Evolutionary conservation across 2,329 filamentous ascomycete species (phyloP).

Genomic region (Pseudogymnoascus sp.): DNA sequence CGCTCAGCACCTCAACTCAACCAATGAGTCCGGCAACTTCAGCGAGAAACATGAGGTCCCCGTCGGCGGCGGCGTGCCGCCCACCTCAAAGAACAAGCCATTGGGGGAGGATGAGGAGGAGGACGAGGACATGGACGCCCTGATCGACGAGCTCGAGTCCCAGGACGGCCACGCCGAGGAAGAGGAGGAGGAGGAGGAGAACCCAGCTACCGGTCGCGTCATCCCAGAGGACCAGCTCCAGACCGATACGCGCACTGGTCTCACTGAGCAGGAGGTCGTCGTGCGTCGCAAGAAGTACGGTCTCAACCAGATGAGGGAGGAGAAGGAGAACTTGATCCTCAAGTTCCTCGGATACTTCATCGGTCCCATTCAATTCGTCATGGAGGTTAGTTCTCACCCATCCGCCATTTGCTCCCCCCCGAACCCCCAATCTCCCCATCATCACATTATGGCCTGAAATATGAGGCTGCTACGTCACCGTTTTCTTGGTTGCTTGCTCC

Average conservation of each 20-base stretch:
- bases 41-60: constrained; percentile 48
- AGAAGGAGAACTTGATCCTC: constrained; percentile 74
- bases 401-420: neutral
- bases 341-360: constrained; percentile 80
- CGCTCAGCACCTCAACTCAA: constrained; percentile 42
- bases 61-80: constrained; percentile 25
- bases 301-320: constrained; percentile 84
- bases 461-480: neutral
- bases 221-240: constrained; percentile 68
- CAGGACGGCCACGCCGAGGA: constrained; percentile 62
- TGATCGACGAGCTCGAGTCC: constrained; percentile 82
- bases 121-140: constrained; percentile 74
- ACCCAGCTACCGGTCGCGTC: constrained; percentile 46
- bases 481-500: neutral
- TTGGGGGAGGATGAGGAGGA: constrained; percentile 52
- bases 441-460: neutral
- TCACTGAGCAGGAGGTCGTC: constrained; percentile 62
- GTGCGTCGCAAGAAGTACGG: constrained; percentile 62
- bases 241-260: constrained; percentile 64
- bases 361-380: constrained; percentile 87
- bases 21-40: constrained; percentile 56
- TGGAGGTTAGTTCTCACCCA: constrained; percentile 56
- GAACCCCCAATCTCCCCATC: neutral
- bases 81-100: constrained; percentile 19
- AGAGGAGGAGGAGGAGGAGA: constrained; percentile 49